These are phyloP conservation scores for Dactylonectria estremocensis DNA, from an alignment of 2,329 filamentous ascomycete species.

Conservation along the genomic window DNA sequence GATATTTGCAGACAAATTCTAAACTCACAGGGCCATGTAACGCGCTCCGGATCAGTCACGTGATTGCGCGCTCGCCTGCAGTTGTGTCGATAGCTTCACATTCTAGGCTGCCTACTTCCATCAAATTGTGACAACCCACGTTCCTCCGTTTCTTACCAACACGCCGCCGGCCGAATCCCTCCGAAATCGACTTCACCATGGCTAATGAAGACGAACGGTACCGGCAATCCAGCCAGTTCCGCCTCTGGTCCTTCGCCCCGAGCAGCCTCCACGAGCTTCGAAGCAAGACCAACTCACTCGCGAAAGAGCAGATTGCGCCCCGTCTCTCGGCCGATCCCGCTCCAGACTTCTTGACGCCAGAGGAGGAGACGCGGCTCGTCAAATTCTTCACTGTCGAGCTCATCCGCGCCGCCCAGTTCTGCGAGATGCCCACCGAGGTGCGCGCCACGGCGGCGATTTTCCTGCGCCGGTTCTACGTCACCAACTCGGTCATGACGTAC, in stretches of 20 bases:
- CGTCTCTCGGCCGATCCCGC: slow-evolving; percentile 69
- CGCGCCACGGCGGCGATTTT: slow-evolving; percentile 86
- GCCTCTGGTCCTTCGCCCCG: slow-evolving; percentile 92
- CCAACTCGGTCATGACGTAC: slow-evolving; percentile 97
- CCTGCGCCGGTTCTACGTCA: slow-evolving; percentile 94
- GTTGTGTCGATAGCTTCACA: slow-evolving; percentile 13
- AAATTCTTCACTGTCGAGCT: slow-evolving; percentile 80
- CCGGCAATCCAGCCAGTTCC: slow-evolving; percentile 89
- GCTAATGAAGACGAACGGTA: slow-evolving; percentile 92
- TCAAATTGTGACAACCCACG: background rate
- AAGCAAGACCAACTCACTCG: slow-evolving; percentile 83
- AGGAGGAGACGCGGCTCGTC: slow-evolving; percentile 87
- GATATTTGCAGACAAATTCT: no score
- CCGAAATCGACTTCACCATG: slow-evolving; percentile 63
- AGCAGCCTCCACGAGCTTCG: slow-evolving; percentile 80
- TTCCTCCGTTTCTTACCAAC: background rate
- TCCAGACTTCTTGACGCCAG: slow-evolving; percentile 85
- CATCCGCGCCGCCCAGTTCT: slow-evolving; percentile 69
- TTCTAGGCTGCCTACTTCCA: background rate
- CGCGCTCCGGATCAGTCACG: slow-evolving; percentile 4
- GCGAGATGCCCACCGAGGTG: slow-evolving; percentile 66
- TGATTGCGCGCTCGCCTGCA: slow-evolving; percentile 9
- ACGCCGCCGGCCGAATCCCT: background rate
- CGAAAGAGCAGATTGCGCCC: slow-evolving; percentile 72
- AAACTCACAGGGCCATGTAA: no score